Base-by-base conservation (phyloP, 2,329 filamentous ascomycete genomes). In the Cordyceps fumosorosea region DNA sequence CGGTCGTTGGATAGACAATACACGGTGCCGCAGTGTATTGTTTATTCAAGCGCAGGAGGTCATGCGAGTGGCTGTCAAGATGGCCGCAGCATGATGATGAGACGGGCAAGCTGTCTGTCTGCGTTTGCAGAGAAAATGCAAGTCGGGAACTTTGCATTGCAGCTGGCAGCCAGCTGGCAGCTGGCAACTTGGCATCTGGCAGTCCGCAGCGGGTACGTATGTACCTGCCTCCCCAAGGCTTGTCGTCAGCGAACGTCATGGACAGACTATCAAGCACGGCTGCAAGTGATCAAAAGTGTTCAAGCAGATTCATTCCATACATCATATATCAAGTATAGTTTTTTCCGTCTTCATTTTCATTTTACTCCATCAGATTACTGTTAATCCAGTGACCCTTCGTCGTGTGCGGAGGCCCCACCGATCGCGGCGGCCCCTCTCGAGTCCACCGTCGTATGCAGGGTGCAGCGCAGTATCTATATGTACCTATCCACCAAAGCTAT, bases 341-440 rank as follows among this genome's bases (percentile, higher is more conserved):
- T 44, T 44, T n/a, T 5, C 40, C 16, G 34, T 37, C 6, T 37
- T 14, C 10, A 12, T 37, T 10, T 37, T 37, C 10, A 37, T 12
- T 37, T 37, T 37, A 2, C 7, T 14, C 11, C 34, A 37, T 12
- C 29, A 32, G 8, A 8, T 5, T 14, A 37, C 34, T 37, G 34
- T 14, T 14, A 14, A 37, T 37, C 34, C 11, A 12, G 34, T 37
- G 10, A 37, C 34, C 34, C 34, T 37, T 37, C 34, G 34, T 37
- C 11, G 3, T 37, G 11, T 37, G 7, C 12, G 34, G 8, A 37
- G n/a, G 56, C 56, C 56, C 57, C 57, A 60, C 57, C 57, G 50
- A 60, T 60, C 57, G 57, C 57, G 40, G 48, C 57, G 50, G 57
- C 37, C 48, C 34, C 22, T 42, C 20, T 59, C 14, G 20, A 59